Conservation (phyloP, 2,329 filamentous ascomycete genomes). For the Magnaporthales sp. region DNA sequence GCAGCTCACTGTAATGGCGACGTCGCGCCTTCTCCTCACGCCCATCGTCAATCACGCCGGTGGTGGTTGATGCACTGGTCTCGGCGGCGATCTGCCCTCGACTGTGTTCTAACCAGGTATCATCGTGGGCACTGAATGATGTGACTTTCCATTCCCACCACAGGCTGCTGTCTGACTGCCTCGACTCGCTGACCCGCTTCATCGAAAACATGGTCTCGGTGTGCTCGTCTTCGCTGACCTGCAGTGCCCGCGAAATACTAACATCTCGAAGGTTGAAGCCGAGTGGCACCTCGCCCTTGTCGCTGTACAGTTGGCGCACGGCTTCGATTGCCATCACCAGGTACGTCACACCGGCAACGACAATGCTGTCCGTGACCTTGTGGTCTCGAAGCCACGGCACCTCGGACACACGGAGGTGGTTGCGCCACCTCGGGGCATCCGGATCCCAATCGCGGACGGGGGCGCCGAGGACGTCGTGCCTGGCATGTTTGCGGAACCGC, state of each 20-base stretch:
- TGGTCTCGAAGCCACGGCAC: constrained; percentile 25
- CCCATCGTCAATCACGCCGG: background rate
- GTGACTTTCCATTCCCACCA: constrained; percentile 3
- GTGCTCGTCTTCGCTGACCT: constrained; percentile 14
- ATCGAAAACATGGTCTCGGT: constrained; percentile 14
- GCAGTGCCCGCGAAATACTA: constrained; percentile 14
- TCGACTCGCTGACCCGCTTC: constrained; percentile 6
- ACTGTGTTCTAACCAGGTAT: constrained; percentile 14
- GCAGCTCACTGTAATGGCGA: background rate
- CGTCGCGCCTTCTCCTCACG: background rate
- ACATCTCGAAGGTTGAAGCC: constrained; percentile 7
- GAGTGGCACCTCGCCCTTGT: background rate
- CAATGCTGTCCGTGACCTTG: constrained; percentile 16
- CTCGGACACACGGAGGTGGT: constrained; percentile 21
- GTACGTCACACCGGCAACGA: constrained; percentile 29
- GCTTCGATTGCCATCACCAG: constrained; percentile 28
- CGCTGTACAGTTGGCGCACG: constrained; percentile 17
- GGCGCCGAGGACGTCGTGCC: constrained; percentile 30
- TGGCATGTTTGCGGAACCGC: constrained; percentile 18
- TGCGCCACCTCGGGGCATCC: constrained; percentile 10
- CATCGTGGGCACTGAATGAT: constrained; percentile 5
- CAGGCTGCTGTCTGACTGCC: background rate
- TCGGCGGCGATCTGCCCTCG: constrained; percentile 12
- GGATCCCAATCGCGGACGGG: constrained; percentile 14
- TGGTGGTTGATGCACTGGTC: background rate